These are phyloP conservation scores for Amborella trichopoda DNA, from an alignment of 164 flowering plant genomes.

Conservation along the genomic window DNA sequence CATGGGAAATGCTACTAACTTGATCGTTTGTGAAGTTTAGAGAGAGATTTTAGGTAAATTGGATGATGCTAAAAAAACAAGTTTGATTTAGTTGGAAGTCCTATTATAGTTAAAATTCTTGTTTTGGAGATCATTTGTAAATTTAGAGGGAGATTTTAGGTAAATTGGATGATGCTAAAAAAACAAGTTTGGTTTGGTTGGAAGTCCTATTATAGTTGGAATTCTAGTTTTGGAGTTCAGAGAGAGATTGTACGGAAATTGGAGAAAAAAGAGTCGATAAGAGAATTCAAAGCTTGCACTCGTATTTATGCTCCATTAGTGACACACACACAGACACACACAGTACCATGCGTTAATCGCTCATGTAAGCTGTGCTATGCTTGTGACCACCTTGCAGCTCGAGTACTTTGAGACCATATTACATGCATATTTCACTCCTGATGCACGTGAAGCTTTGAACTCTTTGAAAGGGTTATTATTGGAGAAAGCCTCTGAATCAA, in stretches of 20 bases:
- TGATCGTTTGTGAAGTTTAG: too few relatives aligned
- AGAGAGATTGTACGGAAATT: background rate
- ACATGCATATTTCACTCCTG: constrained; percentile 71
- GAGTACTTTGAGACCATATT: constrained; percentile 90
- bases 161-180: too few relatives aligned
- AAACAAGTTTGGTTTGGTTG: too few relatives aligned
- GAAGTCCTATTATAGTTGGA: background rate
- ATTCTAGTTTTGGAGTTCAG: background rate
- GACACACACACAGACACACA: too few relatives aligned
- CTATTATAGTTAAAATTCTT: background rate
- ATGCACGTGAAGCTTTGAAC: constrained; percentile 78
- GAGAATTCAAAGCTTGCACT: background rate
- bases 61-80: too few relatives aligned
- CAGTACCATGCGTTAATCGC: too few relatives aligned
- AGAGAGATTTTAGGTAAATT: too few relatives aligned
- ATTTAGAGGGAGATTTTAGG: too few relatives aligned
- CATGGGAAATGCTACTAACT: too few relatives aligned
- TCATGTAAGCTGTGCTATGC: background rate
- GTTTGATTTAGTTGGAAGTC: too few relatives aligned
- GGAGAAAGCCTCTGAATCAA: constrained; percentile 80
- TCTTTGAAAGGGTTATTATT: constrained; percentile 70
- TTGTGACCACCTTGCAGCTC: constrained; percentile 52
- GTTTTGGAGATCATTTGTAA: background rate
- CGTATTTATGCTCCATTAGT: too few relatives aligned
- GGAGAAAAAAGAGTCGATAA: background rate